Evolutionary conservation across 805 yeast species (phyloP).

Genomic region (Myxozyma vanderwaltii): DNA sequence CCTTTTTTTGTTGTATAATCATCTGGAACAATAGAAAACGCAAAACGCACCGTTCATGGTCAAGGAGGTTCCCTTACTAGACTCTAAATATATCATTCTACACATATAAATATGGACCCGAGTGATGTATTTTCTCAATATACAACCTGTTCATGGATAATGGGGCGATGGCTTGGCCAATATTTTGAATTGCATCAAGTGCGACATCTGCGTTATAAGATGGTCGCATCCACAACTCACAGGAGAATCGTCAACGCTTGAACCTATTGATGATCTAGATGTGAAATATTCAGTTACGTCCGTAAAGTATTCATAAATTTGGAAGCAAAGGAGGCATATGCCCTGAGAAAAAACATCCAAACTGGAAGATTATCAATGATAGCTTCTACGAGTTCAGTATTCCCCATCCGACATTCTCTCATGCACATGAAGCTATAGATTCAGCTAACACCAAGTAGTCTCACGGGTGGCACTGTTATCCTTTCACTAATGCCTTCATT

Average conservation of each 20-base stretch:
- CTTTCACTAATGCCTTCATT: conserved; percentile 34
- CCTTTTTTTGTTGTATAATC: conserved; percentile 36
- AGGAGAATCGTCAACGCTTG: conserved; percentile 33
- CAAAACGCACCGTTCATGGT: conserved; percentile 37
- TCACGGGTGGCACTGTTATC: conserved; percentile 38
- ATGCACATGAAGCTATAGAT: conserved; percentile 33
- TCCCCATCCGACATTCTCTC: conserved; percentile 36
- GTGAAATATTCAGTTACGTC: conserved; percentile 37
- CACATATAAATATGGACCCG: conserved; percentile 33
- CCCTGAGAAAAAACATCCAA: conserved; percentile 12
- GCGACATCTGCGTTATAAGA: conserved; percentile 36
- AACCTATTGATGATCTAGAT: conserved; percentile 33
- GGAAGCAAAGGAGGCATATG: conserved; percentile 29
- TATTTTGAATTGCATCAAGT: conserved; percentile 36
- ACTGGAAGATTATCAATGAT: conserved; percentile 25
- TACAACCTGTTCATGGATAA: conserved; percentile 38
- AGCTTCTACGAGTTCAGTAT: conserved; percentile 36
- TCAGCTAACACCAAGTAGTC: conserved; percentile 31
- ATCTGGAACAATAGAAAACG: conserved; percentile 37
- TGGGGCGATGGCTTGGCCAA: conserved; percentile 40
- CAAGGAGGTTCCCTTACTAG: conserved; percentile 36
- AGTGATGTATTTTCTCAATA: conserved; percentile 36
- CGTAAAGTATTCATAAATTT: conserved; percentile 35
- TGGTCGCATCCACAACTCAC: conserved; percentile 36
- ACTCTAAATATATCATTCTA: conserved; percentile 36